Evolutionary conservation across 2,329 filamentous ascomycete genomes (phyloP), one percentile per base, ranked within the genome.

Genomic region (Botrytis sinoallii): DNA sequence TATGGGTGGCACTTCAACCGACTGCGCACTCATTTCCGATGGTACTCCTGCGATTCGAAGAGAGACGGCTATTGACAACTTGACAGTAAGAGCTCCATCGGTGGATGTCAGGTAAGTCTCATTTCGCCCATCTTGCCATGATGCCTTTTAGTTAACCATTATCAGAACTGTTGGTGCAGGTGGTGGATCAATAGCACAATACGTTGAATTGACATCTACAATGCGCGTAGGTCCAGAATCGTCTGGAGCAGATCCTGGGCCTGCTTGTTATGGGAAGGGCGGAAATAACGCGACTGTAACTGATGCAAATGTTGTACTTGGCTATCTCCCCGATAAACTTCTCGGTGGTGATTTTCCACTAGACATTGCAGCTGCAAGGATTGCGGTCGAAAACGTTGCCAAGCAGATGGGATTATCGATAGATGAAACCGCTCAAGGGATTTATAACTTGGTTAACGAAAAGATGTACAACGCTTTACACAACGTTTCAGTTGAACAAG

Each of bases 161-260:
- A 8, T 20, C 42, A 71, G 69, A 18, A 64, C 42, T 32, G 44
- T 71, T 29, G 69, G 42, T 64, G 59, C 69, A 46, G 69, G 44
- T 38, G 69, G 59, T 40, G 59, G 69, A 29, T 71, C 69, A 61
- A 71, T 71, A 52, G 57, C 69, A 29, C 69, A 63, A 40, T 71
- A 71, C 57, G 69, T 57, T 71, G 9, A 42, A 71, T 18, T 71
- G 12, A 71, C 57, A 63, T 71, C 69, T 35, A 63, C 69, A 38
- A 46, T 71, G 40, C 29, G 57, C 25, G 57, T 71, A 25, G 69
- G 57, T 8, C 69, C 69, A 63, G 69, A 71, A 71, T 71, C 69
- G 1, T 71, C 69, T 40, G 69, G 69, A 10, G 69, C 69, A 25
- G 46, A 71, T 63, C 57, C 57, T n/a, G 69, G 57, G 18, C 69